phyloP scores from a whole-genome alignment of 1,284 basidiomycete genomes.

The Boletus smithii region DNA sequence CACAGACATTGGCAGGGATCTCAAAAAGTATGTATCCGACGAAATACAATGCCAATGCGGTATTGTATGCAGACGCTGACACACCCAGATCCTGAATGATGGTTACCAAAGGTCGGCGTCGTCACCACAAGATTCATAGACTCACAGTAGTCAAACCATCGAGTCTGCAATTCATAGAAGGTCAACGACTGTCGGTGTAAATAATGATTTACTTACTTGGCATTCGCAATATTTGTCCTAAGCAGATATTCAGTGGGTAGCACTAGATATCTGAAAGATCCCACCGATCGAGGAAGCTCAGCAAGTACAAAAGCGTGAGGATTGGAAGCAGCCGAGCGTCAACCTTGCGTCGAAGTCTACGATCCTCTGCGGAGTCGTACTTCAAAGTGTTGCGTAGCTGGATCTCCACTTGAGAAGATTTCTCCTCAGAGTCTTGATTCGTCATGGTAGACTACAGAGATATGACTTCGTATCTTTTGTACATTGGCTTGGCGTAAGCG shows the following conservation, averaged over 20 bases:
- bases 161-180: slow-evolving; percentile 34
- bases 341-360: slow-evolving; percentile 40
- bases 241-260: background rate
- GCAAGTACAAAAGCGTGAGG: slow-evolving; percentile 58
- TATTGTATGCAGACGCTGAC: slow-evolving; percentile 52
- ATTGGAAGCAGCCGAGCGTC: slow-evolving; percentile 52
- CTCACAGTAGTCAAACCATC: slow-evolving; percentile 44
- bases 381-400: background rate
- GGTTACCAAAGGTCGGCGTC: background rate
- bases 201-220: slow-evolving; percentile 42
- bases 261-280: slow-evolving; percentile 1
- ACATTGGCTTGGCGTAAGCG: no score
- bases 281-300: slow-evolving; percentile 67
- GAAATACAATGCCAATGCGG: slow-evolving; percentile 61
- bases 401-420: slow-evolving; percentile 11
- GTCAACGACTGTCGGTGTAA: background rate
- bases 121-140: background rate
- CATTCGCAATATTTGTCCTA: slow-evolving; percentile 67
- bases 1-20: slow-evolving; percentile 62
- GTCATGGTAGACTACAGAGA: slow-evolving; percentile 10
- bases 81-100: slow-evolving; percentile 44
- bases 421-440: slow-evolving; percentile 11
- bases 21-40: slow-evolving; percentile 68
- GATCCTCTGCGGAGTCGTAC: slow-evolving; percentile 36
- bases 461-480: no score